phyloP scores from a whole-genome alignment of 2,329 filamentous ascomycete genomes.

The Mycocentrospora acerina region DNA sequence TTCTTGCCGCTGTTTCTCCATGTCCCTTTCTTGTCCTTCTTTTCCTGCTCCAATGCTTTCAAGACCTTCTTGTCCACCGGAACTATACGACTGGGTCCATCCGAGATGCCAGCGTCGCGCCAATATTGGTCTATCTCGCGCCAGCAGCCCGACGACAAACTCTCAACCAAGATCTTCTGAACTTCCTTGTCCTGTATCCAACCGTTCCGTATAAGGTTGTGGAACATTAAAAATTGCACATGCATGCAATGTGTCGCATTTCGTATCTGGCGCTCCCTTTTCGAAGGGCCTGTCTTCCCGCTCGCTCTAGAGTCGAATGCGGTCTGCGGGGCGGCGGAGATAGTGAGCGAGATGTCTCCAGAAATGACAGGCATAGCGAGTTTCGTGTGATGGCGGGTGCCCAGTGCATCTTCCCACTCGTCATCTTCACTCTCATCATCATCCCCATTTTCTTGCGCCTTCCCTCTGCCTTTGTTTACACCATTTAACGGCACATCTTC shows the following conservation, averaged over 20 bases:
- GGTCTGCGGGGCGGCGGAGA: slow-evolving; percentile 43
- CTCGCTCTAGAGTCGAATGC: slow-evolving; percentile 47
- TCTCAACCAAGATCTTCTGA: slow-evolving; percentile 33
- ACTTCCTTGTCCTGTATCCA: slow-evolving; percentile 41
- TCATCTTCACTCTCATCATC: slow-evolving; percentile 41
- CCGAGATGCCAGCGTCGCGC: slow-evolving; percentile 78
- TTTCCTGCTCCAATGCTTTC: slow-evolving; percentile 62
- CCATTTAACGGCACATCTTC: slow-evolving; percentile 47
- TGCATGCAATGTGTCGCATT: slow-evolving; percentile 83
- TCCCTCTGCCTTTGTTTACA: slow-evolving; percentile 43
- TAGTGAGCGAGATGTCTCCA: slow-evolving; percentile 73
- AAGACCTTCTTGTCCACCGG: slow-evolving; percentile 60
- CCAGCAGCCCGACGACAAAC: slow-evolving; percentile 36
- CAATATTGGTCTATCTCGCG: slow-evolving; percentile 46
- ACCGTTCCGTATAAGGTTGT: slow-evolving; percentile 68
- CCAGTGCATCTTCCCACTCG: slow-evolving; percentile 44
- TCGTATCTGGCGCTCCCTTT: slow-evolving; percentile 77
- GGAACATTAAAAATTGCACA: slow-evolving; percentile 83
- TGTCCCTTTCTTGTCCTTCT: slow-evolving; percentile 23
- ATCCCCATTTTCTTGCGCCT: slow-evolving; percentile 40
- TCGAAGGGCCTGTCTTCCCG: slow-evolving; percentile 81
- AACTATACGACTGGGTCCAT: slow-evolving; percentile 76
- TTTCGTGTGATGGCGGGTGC: slow-evolving; percentile 36
- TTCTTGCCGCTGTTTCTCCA: slow-evolving; percentile 47
- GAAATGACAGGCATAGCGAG: slow-evolving; percentile 50